Evolutionary conservation across 345 rosid genomes (phyloP), one percentile per base, ranked within the genome.

Genomic region (Toxicodendron radicans): DNA sequence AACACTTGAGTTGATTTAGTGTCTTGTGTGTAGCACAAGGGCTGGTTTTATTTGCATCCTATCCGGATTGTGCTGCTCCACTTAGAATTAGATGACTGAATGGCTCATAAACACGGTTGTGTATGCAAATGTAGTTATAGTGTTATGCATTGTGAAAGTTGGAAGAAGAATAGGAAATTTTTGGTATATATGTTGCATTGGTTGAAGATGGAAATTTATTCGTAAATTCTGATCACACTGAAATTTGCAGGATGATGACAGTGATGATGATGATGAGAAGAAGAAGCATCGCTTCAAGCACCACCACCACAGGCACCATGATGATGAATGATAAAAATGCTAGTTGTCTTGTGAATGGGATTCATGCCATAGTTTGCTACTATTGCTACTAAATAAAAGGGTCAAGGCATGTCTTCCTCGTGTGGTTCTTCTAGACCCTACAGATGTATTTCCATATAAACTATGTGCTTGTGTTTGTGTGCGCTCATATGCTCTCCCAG

Each of bases 361-460:
- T 73, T 61, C 85, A 69, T 79, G 83, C 81, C 78, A 24, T 68
- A 20, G 43, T 69, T 32, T 64, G 71, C 79, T n/a, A n/a, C n/a
- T n/a, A n/a, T n/a, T n/a, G n/a, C n/a, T 83, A 70, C 85, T 84
- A 83, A 86, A 87, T 87, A 87, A 89, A n/a, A 72, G 83, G 68
- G 35, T 67, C 23, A 17, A 65, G 81, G 83, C 83, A 61, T 75
- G 76, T 70, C 73, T 77, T 71, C 76, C 61, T 59, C 35, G 58
- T 48, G 53, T 41, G 21, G 66, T 71, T 52, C 5, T 70, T 46
- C 57, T 18, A 59, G 54, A 46, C 43, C 58, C 64, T 51, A 5
- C 45, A 24, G 48, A 10, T n/a, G 43, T 17, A 43, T 41, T 21
- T 43, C 3, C 30, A 27, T 59, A 2, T 71, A 24, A 54, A 35